Evolutionary conservation across 352 stramenopile genomes (phyloP).

Genomic region (Phytophthora vignae): DNA sequence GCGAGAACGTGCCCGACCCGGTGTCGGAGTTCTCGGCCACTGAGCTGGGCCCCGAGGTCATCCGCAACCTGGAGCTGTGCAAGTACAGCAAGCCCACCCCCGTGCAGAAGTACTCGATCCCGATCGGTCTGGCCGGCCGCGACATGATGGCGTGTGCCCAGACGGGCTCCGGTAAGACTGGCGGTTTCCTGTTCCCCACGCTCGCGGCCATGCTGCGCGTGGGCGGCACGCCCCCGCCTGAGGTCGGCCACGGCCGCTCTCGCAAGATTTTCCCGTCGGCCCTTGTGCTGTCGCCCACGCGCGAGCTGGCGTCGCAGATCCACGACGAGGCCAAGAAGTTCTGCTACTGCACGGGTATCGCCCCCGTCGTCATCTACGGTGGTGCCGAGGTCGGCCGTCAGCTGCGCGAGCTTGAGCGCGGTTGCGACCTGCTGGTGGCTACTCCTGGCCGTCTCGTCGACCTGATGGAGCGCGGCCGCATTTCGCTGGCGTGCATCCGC

Average conservation of each 20-base stretch:
- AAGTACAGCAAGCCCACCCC: slow-evolving; percentile 98
- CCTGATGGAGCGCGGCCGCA: slow-evolving; percentile 94
- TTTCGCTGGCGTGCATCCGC: slow-evolving; percentile 91
- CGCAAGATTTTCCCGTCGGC: slow-evolving; percentile 92
- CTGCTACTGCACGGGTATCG: slow-evolving; percentile 96
- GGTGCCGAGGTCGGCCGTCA: slow-evolving; percentile 92
- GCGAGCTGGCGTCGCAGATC: slow-evolving; percentile 96
- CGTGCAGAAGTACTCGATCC: slow-evolving; percentile 99
- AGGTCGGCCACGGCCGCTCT: slow-evolving; percentile 60
- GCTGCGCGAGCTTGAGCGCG: slow-evolving; percentile 86
- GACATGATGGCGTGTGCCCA: slow-evolving; percentile 99
- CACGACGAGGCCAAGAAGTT: slow-evolving; percentile 97
- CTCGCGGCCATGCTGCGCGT: slow-evolving; percentile 96
- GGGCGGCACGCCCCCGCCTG: slow-evolving; percentile 60
- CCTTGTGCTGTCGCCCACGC: slow-evolving; percentile 95
- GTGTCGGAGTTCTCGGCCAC: slow-evolving; percentile 92
- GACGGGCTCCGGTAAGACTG: slow-evolving; percentile 98
- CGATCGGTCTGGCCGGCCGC: slow-evolving; percentile 93
- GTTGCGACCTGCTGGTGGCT: slow-evolving; percentile 97
- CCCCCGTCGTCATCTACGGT: slow-evolving; percentile 96
- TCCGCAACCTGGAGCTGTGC: slow-evolving; percentile 92
- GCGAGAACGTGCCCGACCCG: slow-evolving; percentile 93
- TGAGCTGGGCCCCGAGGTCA: slow-evolving; percentile 93
- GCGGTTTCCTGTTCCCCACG: slow-evolving; percentile 97
- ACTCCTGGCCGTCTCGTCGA: slow-evolving; percentile 98